Evolutionary conservation across 1,284 basidiomycete species (phyloP), one percentile per base, ranked within the genome.

Genomic region (Ustilago tritici): DNA sequence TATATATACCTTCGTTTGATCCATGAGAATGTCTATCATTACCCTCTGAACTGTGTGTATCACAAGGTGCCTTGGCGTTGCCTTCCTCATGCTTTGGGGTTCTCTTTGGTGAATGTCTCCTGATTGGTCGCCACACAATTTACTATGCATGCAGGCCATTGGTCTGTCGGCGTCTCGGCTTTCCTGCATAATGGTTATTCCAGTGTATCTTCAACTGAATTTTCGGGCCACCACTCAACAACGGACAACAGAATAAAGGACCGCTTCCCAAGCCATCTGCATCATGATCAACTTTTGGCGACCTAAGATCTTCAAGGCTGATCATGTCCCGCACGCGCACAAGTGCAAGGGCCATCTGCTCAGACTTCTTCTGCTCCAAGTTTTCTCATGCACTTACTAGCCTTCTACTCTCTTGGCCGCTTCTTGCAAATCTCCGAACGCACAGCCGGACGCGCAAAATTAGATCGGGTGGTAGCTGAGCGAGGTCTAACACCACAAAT

Each of bases 301-400:
- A 49, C 14, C 19, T 10, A 54, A 19, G 15, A 23, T 6, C 28
- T 50, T 19, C 15, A 32, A 15, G 14, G 52, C 15, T 54, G 7
- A n/a, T 54, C 52, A 54, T 54, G 52, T 54, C 52, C 35, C 17
- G 52, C 52, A 54, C 52, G 35, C 8, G 52, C 52, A 36, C 23
- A 38, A 54, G 52, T 31, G 52, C 52, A 54, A 54, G 35, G 52
- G 52, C 52, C 52, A 54, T 15, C n/a, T 28, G 15, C 34, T 32
- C 10, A 9, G 36, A 38, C 36, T 46, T 46, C 3, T 46, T 19
- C 19, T 46, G 6, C 14, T 52, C n/a, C 47, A 50, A 2, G 28
- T 52, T 31, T 32, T 14, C 28, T 34, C 49, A 52, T 52, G 28
- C 49, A 52, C 28, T 28, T 14, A 47, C 17, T 17, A 52, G 19